These are phyloP conservation scores for Kodamaea neixiangensis DNA, from an alignment of 805 yeast genomes.

Conservation along the genomic window DNA sequence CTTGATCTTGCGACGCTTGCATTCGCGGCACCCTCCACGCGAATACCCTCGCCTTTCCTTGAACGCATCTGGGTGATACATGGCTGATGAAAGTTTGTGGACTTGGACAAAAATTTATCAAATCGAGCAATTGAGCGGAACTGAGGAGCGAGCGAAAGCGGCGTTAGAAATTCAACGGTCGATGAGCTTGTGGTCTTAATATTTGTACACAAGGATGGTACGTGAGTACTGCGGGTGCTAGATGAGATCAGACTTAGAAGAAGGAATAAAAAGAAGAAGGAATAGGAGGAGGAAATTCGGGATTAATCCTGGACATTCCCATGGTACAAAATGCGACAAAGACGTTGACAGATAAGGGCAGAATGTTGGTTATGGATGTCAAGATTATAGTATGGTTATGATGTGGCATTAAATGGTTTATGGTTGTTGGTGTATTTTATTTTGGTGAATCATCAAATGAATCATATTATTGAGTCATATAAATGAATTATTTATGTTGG, in stretches of 20 bases:
- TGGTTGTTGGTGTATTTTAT: no score
- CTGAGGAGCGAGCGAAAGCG: neutral
- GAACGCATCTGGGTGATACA: constrained; percentile 3
- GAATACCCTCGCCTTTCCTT: constrained; percentile 25
- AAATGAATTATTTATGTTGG: no score
- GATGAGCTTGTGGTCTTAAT: no score
- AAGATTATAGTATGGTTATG: neutral
- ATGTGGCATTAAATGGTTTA: no score
- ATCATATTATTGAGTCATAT: no score
- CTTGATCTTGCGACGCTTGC: constrained; percentile 45
- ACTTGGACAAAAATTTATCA: neutral
- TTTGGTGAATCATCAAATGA: no score
- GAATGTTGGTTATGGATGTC: no score
- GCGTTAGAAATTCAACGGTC: no score
- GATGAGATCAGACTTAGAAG: no score
- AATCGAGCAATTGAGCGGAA: neutral
- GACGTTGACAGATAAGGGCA: neutral
- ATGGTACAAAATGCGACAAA: neutral
- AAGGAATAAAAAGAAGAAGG: no score
- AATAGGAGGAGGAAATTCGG: neutral
- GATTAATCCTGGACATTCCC: neutral
- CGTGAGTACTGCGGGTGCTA: no score
- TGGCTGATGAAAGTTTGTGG: neutral
- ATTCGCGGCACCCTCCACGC: constrained; percentile 43
- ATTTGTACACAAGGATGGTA: no score